Conservation (phyloP, 2,329 filamentous ascomycete species). For the Talaromyces marneffei region DNA sequence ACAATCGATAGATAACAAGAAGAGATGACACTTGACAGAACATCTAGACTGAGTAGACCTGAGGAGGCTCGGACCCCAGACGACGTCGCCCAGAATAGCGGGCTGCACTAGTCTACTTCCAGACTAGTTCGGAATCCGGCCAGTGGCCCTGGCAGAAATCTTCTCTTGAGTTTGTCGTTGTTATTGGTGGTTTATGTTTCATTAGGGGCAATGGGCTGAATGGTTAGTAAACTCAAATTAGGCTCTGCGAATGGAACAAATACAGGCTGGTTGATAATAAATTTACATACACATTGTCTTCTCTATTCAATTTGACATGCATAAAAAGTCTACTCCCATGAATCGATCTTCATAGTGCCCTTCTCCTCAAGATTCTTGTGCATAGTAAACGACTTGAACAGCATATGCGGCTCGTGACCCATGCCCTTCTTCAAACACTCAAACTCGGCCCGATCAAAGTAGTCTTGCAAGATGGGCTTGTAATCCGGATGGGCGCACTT, state of each 20-base stretch:
- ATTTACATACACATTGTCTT: background rate
- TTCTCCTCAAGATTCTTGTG: conserved; percentile 76
- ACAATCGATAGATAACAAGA: background rate
- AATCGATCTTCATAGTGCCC: conserved; percentile 80
- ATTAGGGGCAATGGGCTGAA: background rate
- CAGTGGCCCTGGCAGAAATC: no score
- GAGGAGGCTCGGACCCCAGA: background rate
- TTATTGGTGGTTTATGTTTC: background rate
- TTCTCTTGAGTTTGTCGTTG: background rate
- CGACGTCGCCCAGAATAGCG: background rate
- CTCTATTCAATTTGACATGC: background rate
- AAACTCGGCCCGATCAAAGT: conserved; percentile 79
- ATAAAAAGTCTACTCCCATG: conserved; percentile 46
- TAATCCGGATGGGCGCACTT: conserved; percentile 85
- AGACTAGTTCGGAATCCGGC: background rate
- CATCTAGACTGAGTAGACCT: no score
- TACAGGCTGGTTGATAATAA: no score
- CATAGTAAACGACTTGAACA: conserved; percentile 85
- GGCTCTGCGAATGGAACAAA: background rate
- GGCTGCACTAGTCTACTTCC: background rate
- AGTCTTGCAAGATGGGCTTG: conserved; percentile 71
- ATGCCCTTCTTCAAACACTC: conserved; percentile 80
- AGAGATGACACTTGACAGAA: background rate
- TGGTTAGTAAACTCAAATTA: background rate
- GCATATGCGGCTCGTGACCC: conserved; percentile 83